Evolutionary conservation across 192 early-diverging fungal genomes (phyloP).

Genomic region (Endogone sp.): DNA sequence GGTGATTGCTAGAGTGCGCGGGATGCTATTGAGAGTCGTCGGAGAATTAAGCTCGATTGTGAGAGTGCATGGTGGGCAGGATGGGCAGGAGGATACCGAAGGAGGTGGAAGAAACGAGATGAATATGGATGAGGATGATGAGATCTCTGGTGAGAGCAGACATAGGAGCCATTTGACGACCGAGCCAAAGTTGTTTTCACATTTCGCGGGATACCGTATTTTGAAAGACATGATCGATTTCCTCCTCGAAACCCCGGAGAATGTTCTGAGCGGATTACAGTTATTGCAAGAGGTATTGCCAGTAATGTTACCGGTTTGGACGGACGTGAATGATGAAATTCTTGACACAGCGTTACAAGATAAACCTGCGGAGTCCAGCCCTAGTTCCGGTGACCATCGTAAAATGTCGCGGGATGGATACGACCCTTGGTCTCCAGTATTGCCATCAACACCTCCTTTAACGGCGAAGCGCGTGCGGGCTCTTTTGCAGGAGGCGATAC

Average conservation of each 20-base stretch:
- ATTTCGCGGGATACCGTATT: constrained; percentile 14
- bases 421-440: neutral
- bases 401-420: neutral
- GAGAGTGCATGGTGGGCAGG: neutral
- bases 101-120: neutral
- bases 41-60: constrained; percentile 7
- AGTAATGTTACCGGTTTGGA: neutral
- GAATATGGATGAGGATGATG: neutral
- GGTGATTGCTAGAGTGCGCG: constrained; percentile 15
- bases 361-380: neutral
- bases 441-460: neutral
- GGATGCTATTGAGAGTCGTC: constrained; percentile 8
- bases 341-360: neutral
- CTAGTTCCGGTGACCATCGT: neutral
- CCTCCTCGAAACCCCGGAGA: constrained; percentile 17
- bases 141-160: neutral
- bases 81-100: neutral
- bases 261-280: constrained; percentile 17
- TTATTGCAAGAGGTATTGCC: constrained; percentile 16
- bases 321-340: neutral
- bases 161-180: neutral
- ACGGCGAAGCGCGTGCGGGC: neutral
- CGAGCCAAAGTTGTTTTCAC: constrained; percentile 7
- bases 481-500: neutral
- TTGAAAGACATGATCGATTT: constrained; percentile 12